Evolutionary conservation across 345 rosid species (phyloP), one percentile per base, ranked within the genome.

Genomic region (Punica granatum): DNA sequence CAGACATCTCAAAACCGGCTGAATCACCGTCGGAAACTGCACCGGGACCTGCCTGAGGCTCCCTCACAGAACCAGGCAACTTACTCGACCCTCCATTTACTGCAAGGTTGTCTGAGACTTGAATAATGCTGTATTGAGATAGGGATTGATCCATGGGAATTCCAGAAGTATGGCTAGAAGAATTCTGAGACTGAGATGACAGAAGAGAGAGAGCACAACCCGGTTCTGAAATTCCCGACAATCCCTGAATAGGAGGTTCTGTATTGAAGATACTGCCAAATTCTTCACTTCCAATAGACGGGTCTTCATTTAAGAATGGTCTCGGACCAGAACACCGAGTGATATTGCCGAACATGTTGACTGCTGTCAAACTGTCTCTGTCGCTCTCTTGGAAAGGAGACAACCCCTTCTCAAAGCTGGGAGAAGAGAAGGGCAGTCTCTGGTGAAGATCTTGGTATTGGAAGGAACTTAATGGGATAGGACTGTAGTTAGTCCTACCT

Each of bases 171-270:
- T 75, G 79, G 75, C 76, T 74, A 3, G 81, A 56, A 11, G 76
- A 75, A 74, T 74, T 72, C 68, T 73, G 87, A 64, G 90, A 81
- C 73, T 80, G 86, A 69, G 85, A 49, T 85, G 98, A 92, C 96
- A 92, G 98, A 92, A 89, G 98, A 90, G 95, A 84, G 96, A 73
- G 90, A 90, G 97, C 98, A 86, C 90, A 70, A 67, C 82, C 76
- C 58, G 92, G 76, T 46, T 77, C 74, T n/a, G 83, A 75, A 42
- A 74, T 70, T 75, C 80, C 85, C 6, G 83, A 73, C 51, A 77
- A 68, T 65, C 78, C 86, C 44, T 74, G 81, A 69, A 78, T 70
- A 39, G 78, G 67, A 70, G 86, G 70, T 67, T 80, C 67, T 15
- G 80, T 64, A 2, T 77, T 62, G 69, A 76, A 63, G 26, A 71